phyloP scores from a whole-genome alignment of 257 asterid species.

The Rubia yunnanensis region DNA sequence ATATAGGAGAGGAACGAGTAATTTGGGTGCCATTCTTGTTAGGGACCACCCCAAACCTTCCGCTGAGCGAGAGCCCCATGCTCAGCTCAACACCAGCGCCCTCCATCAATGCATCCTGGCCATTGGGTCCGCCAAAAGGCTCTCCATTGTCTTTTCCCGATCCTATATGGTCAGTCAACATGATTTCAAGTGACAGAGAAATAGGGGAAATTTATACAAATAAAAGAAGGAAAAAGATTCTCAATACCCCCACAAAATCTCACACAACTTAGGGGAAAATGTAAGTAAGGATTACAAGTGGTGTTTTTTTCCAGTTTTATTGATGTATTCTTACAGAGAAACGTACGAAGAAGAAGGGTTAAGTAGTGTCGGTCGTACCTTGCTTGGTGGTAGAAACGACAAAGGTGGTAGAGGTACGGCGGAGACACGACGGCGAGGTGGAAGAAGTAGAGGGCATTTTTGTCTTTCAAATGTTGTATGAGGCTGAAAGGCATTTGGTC shows the following conservation, averaged over 20 bases:
- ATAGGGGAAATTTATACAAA: background rate
- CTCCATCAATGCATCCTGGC: constrained; percentile 22
- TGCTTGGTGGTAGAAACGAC: no score
- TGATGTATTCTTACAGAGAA: no score
- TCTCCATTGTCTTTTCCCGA: constrained; percentile 24
- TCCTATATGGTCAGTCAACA: constrained; percentile 21
- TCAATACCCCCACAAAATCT: background rate
- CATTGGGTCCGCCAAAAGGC: constrained; percentile 17
- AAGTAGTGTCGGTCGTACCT: no score
- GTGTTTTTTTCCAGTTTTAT: no score
- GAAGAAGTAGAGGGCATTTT: no score
- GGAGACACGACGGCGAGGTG: no score
- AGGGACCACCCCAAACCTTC: constrained; percentile 80
- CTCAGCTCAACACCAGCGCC: constrained; percentile 54
- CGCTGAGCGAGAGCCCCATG: constrained; percentile 72
- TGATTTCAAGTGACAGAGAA: background rate
- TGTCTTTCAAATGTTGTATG: no score
- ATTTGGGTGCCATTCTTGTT: constrained; percentile 25
- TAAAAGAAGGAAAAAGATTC: background rate
- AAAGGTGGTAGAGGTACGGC: no score
- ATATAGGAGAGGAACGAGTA: constrained; percentile 53
- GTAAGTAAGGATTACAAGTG: no score
- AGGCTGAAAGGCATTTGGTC: no score
- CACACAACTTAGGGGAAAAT: background rate
- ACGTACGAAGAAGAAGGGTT: background rate